Evolutionary conservation across 441 rosid species (phyloP).

Genomic region (Bocquillonia castaneifolia): DNA sequence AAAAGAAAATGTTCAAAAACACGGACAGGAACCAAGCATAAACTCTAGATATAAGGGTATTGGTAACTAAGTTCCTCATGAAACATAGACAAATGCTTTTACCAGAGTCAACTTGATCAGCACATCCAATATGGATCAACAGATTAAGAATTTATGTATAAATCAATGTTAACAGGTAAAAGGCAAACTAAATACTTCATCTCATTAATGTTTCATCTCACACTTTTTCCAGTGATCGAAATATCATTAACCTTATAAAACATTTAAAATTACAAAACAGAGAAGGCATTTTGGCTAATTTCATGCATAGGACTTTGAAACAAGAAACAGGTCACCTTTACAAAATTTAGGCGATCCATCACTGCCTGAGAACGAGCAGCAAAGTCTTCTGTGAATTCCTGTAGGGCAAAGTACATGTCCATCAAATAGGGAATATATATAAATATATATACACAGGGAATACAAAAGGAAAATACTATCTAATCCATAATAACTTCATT

Average conservation of each 20-base stretch:
- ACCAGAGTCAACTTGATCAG: conserved; percentile 7
- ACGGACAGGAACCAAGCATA: conserved; percentile 3
- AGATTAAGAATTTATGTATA: background rate
- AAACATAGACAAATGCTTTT: background rate
- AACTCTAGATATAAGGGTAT: background rate
- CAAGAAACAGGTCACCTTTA: conserved; percentile 45
- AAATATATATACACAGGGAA: conserved; percentile 4
- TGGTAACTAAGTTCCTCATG: background rate
- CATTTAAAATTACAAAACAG: background rate
- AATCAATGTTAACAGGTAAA: background rate
- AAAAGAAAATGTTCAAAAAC: conserved; percentile 12
- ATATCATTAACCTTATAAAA: background rate
- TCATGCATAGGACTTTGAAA: conserved; percentile 6
- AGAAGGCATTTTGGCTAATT: background rate
- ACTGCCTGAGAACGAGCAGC: conserved; percentile 70
- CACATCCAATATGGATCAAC: background rate
- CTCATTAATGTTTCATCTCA: background rate
- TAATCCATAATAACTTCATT: background rate
- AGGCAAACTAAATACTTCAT: background rate
- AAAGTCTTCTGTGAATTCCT: conserved; percentile 86
- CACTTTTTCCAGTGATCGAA: background rate
- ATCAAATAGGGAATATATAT: conserved; percentile 10
- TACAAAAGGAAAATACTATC: background rate
- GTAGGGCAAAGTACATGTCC: conserved; percentile 10
- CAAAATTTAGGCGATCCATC: conserved; percentile 44